A percentile compares a stretch with the other conserved stretches of the same genome.
phyloP scores from a whole-genome alignment of 164 flowering plant species.

The Berberis thunbergii region DNA sequence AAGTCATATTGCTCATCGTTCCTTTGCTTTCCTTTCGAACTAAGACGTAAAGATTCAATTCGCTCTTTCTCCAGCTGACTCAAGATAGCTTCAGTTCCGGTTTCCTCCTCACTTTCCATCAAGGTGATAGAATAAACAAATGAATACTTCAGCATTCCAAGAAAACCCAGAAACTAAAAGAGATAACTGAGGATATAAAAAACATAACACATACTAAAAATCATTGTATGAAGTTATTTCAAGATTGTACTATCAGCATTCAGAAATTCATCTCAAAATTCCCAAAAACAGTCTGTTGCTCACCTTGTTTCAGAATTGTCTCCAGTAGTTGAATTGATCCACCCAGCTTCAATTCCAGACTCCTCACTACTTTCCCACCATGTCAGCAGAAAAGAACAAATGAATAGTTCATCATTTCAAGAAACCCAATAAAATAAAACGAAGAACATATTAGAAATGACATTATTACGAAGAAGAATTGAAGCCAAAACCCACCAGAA shows the following conservation, averaged over 20 bases:
- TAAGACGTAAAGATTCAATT: slow-evolving; percentile 32
- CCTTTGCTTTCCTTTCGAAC: slow-evolving; percentile 20
- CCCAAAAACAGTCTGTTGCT: slow-evolving; percentile 7
- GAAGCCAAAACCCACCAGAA: not conserved
- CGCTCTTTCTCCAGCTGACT: slow-evolving; percentile 21
- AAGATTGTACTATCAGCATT: slow-evolving; percentile 15
- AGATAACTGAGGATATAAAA: slow-evolving; percentile 29
- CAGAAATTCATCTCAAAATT: slow-evolving; percentile 5
- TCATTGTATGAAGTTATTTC: slow-evolving; percentile 1
- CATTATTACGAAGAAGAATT: too few relatives aligned
- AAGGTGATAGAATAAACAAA: not conserved
- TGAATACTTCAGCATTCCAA: not conserved
- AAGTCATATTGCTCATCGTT: slow-evolving; percentile 10
- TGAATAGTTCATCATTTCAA: too few relatives aligned
- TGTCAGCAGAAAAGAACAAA: too few relatives aligned
- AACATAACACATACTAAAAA: not conserved
- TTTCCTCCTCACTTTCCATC: slow-evolving; percentile 20
- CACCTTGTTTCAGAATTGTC: slow-evolving; percentile 46
- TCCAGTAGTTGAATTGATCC: slow-evolving; percentile 59
- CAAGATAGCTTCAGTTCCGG: slow-evolving; percentile 19
- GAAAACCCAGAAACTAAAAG: not conserved
- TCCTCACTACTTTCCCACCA: too few relatives aligned
- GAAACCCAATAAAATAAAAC: too few relatives aligned
- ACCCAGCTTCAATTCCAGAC: slow-evolving; percentile 38
- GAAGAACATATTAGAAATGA: too few relatives aligned